Base-by-base conservation (phyloP, 306 rosid species). In the Quercus engelmannii region DNA sequence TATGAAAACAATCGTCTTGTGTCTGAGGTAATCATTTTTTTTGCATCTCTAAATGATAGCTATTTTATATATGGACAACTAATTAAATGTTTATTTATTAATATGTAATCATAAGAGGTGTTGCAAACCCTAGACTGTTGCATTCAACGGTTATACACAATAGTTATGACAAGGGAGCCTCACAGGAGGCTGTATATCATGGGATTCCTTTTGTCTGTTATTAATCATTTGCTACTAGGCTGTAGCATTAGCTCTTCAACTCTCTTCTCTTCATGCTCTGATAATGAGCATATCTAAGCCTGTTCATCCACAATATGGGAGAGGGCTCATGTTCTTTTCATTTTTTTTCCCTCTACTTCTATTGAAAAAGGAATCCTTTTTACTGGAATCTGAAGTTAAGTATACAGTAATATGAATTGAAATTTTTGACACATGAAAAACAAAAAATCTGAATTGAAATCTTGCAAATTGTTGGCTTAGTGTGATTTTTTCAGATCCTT, bases 11-110 rank as follows among this genome's bases (percentile, higher is more conserved):
- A 89, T 57, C 78, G 72, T 28, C 71, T 12, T 31, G 89, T 81
- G 8, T 87, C 93, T 31, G 88, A 89, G 91, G 93, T 87, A 79
- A 63, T 63, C 26, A n/a, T 77, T 41, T 21, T 19, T 41, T n/a
- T 11, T 65, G 49, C 71, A 12, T n/a, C 3, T 72, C 38, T 5
- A 63, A 1, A 28, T 14, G 20, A 63, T 25, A 63, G 69, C 38
- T 5, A 63, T 12, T 63, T 0, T 28, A 26, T 21, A 28, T 4
- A 5, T 63, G 28, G 2, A 33, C 51, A 19, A 67, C 52, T 33
- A 31, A 18, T 19, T 33, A 33, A n/a, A 23, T 35, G n/a, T 33
- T 38, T 35, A 7, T 5, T 33, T 67, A 4, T 33, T 19, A n/a
- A 67, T 15, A 35, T 31, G 35, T 33, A 35, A 30, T 15, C 5